Conservation (phyloP, 2,329 filamentous ascomycete species). For the Botryotinia calthae region DNA sequence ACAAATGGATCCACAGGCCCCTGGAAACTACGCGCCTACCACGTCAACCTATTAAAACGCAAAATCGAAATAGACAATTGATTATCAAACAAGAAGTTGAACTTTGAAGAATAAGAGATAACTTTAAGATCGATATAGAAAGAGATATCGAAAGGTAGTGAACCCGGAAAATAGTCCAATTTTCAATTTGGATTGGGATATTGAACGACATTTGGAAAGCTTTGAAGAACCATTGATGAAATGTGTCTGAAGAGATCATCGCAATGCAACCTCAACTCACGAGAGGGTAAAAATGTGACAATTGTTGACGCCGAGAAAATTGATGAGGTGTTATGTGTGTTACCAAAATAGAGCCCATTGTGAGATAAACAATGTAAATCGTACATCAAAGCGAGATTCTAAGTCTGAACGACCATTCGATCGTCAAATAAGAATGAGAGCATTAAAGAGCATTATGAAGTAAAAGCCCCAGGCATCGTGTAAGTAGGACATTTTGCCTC, state of each 20-base stretch:
- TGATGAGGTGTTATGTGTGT: background rate
- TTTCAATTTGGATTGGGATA: background rate
- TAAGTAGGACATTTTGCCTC: background rate
- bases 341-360: background rate
- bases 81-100: background rate
- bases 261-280: too few species aligned
- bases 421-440: background rate
- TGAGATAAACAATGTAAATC: background rate
- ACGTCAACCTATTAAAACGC: background rate
- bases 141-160: background rate
- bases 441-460: background rate
- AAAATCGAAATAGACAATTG: background rate
- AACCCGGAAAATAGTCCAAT: fast-evolving
- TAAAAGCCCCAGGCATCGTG: slow-evolving; percentile 8
- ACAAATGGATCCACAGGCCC: background rate
- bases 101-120: background rate
- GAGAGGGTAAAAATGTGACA: too few species aligned
- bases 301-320: too few species aligned
- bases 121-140: background rate
- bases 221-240: background rate
- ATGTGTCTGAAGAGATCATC: background rate
- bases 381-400: background rate
- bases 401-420: background rate
- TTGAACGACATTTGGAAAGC: background rate
- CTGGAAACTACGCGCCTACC: background rate